Base-by-base conservation (phyloP, 768 basidiomycete genomes). In the Hygrophorus russula region DNA sequence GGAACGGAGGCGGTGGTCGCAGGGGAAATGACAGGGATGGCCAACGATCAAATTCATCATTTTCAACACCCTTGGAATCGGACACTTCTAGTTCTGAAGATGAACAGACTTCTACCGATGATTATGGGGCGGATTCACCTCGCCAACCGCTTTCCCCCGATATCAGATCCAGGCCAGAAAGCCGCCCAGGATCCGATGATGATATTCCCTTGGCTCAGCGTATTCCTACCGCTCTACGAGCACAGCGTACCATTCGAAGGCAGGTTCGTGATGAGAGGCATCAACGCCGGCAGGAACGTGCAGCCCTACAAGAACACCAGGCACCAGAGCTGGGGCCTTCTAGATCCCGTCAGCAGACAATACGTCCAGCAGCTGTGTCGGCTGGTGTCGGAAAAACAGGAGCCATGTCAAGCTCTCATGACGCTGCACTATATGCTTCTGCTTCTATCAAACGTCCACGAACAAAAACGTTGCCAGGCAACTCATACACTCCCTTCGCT, bases 131-230 rank as follows among this genome's bases (percentile, higher is more conserved):
- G 59, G 45, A 32, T n/a, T 33, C 33, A 3, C 32, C 30, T 30
- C 20, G 18, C 42, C 57, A 44, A 36, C 47, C 44, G 49, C 53
- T 39, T 52, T 36, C 39, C 33, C 32, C 24, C 44, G 40, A 18
- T 53, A 32, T 30, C 9, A 28, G 44, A 43, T 19, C 29, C 42
- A 32, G 42, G 36, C 44, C 49, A 20, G 59, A 49, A 39, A 47
- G 47, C 27, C 44, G 33, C 9, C 56, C 58, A 27, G 61, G 61
- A 24, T 68, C 72, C 31, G 79, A 86, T 42, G 90, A 94, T 56
- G 82, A 94, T 51, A 67, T 90, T 1, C 91, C 91, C 1, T 70
- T 94, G 12, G 91, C 89, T 2, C 78, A 75, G 49, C 70, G 80
- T 24, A 87, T 90, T 43, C 91, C 90, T 3, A 81, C 79, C 1